These are phyloP conservation scores for Alectoria sarmentosa DNA, from an alignment of 495 filamentous ascomycete genomes.

Conservation along the genomic window DNA sequence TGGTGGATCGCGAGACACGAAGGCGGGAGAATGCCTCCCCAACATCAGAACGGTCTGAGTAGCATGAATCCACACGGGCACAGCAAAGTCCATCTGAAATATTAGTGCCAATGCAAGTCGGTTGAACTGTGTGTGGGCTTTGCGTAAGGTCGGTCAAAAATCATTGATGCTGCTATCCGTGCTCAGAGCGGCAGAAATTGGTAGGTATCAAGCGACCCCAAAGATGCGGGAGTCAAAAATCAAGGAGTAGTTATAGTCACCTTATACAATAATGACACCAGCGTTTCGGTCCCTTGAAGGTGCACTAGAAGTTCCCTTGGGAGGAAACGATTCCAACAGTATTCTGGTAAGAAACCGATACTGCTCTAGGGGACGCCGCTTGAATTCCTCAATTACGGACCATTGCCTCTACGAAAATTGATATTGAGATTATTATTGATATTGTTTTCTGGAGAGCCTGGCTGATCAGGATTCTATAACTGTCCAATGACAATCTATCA, in stretches of 20 bases:
- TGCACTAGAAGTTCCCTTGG: background rate
- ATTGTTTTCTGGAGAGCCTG: background rate
- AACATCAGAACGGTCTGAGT: background rate
- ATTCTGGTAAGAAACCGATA: background rate
- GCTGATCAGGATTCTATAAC: background rate
- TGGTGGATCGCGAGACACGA: background rate
- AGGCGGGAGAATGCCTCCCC: background rate
- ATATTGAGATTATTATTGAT: background rate
- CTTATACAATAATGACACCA: too few species aligned
- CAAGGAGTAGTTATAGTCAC: background rate
- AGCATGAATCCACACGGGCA: background rate
- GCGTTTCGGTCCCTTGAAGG: background rate
- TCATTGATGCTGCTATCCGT: background rate
- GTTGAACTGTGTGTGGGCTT: background rate
- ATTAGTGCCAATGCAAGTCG: background rate
- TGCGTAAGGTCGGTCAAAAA: background rate
- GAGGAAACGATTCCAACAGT: slow-evolving; percentile 2
- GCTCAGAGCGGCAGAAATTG: background rate
- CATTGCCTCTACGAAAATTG: too few species aligned
- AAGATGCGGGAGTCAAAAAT: background rate
- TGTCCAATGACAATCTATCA: background rate
- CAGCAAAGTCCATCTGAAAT: background rate
- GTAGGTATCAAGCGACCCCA: background rate
- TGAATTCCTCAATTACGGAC: background rate
- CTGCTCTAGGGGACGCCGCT: background rate